Conservation (phyloP, 2,329 filamentous ascomycete species). For the Setomelanomma holmii region DNA sequence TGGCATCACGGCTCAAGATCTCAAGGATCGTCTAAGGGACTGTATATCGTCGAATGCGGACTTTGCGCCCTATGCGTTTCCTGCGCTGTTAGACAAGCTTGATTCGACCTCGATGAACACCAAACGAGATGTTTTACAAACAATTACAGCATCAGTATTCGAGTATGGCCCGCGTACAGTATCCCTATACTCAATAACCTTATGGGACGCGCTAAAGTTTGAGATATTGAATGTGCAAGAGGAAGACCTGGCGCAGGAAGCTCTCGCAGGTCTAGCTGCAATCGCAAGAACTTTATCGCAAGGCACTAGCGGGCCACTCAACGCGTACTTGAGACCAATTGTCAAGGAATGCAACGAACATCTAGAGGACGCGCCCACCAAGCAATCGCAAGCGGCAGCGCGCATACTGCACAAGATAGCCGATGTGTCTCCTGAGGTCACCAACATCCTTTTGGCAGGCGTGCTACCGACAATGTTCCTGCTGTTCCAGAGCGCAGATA, state of each 20-base stretch:
- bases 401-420: slow-evolving; percentile 66
- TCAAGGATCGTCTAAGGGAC: slow-evolving; percentile 68
- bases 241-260: slow-evolving; percentile 68
- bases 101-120: slow-evolving; percentile 73
- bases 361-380: slow-evolving; percentile 71
- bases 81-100: slow-evolving; percentile 71
- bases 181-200: slow-evolving; percentile 67
- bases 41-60: slow-evolving; percentile 68
- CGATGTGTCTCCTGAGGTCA: slow-evolving; percentile 61
- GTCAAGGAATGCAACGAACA: slow-evolving; percentile 73
- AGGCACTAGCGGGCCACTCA: slow-evolving; percentile 56
- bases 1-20: slow-evolving; percentile 71
- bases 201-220: slow-evolving; percentile 74
- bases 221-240: slow-evolving; percentile 73
- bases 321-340: slow-evolving; percentile 65
- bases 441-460: slow-evolving; percentile 62
- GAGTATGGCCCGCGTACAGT: slow-evolving; percentile 66
- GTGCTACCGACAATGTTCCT: slow-evolving; percentile 65
- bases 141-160: slow-evolving; percentile 66
- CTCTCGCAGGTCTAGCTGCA: slow-evolving; percentile 61
- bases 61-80: slow-evolving; percentile 72
- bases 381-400: slow-evolving; percentile 70
- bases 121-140: slow-evolving; percentile 71
- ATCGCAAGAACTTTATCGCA: slow-evolving; percentile 64
- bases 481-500: slow-evolving; percentile 67